Evolutionary conservation across 768 basidiomycete genomes (phyloP), one percentile per base, ranked within the genome.

Genomic region (Phlegmacium glaucopus): DNA sequence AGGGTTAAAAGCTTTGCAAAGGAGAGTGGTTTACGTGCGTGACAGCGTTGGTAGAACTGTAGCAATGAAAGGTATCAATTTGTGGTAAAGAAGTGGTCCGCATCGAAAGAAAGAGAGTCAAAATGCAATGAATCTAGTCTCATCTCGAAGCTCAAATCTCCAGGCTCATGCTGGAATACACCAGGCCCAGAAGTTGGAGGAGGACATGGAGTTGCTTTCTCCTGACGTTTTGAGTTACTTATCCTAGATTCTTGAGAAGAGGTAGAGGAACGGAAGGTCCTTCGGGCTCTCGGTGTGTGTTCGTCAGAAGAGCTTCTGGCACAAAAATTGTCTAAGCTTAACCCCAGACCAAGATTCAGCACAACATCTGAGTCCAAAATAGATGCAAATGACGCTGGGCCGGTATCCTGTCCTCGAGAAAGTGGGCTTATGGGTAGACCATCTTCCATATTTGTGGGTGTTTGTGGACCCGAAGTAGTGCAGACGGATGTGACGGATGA

Each of bases 71-170:
- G 40, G 36, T 27, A 36, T 44, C 48, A 46, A 29, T 42, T 35
- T 18, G 48, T 49, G 34, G 38, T 11, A n/a, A 34, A 46, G 44
- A 85, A 83, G 34, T 70, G 72, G 52, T 82, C 78, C 18, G 75
- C 72, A 59, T 88, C 83, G 46, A 88, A 84, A 44, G 82, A 84
- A 38, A 88, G 54, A 1, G 77, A 71, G 53, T 88, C 86, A 59
- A 88, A 88, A 59, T 85, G 83, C 45, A 88, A 68, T 27, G 86
- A 86, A 58, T 86, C 82, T 11, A 88, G 77, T 30, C 66, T 70
- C 83, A 85, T 80, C 68, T 88, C 82, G 42, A 82, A 65, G 51
- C 75, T 77, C 51, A 66, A 50, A 42, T 83, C 76, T 28, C 57
- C 63, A 30, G 61, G 57, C 32, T 53, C 63, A 9, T 50, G 39